Evolutionary conservation across 805 yeast genomes (phyloP), one percentile per base, ranked within the genome.

Genomic region (Lachancea thermotolerans): DNA sequence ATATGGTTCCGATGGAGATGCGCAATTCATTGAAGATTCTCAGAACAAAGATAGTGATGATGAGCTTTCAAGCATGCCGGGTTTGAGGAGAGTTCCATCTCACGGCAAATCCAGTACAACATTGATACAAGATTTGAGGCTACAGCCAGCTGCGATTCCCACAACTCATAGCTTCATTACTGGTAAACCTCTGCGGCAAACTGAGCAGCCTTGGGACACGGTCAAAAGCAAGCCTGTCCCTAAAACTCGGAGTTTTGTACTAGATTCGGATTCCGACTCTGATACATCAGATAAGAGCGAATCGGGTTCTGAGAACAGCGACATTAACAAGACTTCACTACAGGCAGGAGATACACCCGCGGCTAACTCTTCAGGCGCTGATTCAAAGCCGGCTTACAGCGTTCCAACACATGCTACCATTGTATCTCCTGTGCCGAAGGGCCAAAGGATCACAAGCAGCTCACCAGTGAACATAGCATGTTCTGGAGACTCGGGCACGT

Each of bases 401-500:
- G 36, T 39, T 11, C 47, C 47, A 11, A 39, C 47, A 2, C 42
- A 14, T 11, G 47, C 47, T 10, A 35, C 47, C 7, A 36, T 44
- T 35, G 28, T 40, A 10, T 35, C 47, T 14, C 27, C 44, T 11
- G 36, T 27, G 15, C 12, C 37, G 9, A 35, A 40, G 35, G 30
- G 17, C 9, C 45, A 30, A 18, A 29, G 40, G 32, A n/a, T 39
- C n/a, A 27, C 47, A 11, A 35, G 38, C n/a, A 39, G 36, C 16
- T 49, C 48, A 25, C 52, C 47, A 18, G 50, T 58, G 49, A 69
- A 69, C 2, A 57, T 60, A 30, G 42, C 54, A 25, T 48, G 56
- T 35, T 45, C 61, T 2, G 56, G 61, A 5, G 67, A 70, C 17
- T 72, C 75, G 43, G 73, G 68, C 49, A 70, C 74, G 17, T 68